Evolutionary conservation across 2,329 filamentous ascomycete genomes (phyloP), one percentile per base, ranked within the genome.

Genomic region (Coniochaeta sp.): DNA sequence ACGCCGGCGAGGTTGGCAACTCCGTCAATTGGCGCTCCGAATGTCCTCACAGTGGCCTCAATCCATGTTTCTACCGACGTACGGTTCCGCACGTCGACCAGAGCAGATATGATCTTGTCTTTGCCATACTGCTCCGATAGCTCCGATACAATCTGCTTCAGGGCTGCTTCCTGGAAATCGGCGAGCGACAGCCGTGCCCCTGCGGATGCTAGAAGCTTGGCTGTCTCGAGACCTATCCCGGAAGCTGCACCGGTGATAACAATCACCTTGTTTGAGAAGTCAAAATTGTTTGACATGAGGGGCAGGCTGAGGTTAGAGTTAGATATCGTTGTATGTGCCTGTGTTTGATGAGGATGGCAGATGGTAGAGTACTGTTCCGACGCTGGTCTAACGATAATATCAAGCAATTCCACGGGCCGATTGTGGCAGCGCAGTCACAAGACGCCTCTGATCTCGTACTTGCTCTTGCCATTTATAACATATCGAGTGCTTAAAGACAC

Each of bases 221-320:
- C 76, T 9, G 79, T 78, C 19, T 75, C 76, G 11, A 78, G 73
- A 22, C 80, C 81, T 54, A 83, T 83, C 17, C 81, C 81, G 6
- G 72, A 74, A 1, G 75, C 76, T 2, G 76, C 75, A 24, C 81
- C 80, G 4, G 79, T 81, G 26, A 83, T 66, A 59, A 77, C 77
- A 59, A 81, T 74, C 54, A 81, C 74, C 67, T 78, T 81, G 63
- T 38, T 31, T 19, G 28, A 38, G 33, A 57, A 57, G 54, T 52
- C 47, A 11, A 52, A 52, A 3, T 52, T 52, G 47, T 17, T 16
- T 24, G 47, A 52, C 47, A 52, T 52, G 47, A 26, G 31, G 8
- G 11, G 1, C 4, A 52, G 47, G 14, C 16, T 47, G 11, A 3
- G 14, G 22, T 26, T 6, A 47, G 19, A 24, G 24, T 12, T 36